These are phyloP conservation scores for Pholiota molesta DNA, from an alignment of 768 basidiomycete species.

Conservation along the genomic window DNA sequence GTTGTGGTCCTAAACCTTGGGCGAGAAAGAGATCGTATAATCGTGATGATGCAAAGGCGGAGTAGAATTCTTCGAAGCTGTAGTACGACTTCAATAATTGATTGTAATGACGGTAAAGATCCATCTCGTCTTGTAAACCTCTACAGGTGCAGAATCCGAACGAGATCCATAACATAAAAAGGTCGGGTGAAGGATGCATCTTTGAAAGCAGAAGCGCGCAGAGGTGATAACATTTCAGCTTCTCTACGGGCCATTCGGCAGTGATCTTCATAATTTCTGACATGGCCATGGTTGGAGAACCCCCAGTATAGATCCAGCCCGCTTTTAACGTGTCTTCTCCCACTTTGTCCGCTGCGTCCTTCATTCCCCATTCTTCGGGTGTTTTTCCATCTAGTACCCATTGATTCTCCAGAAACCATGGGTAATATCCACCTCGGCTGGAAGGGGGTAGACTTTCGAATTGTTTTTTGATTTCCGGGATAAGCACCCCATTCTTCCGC, in stretches of 20 bases:
- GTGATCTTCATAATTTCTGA: neutral
- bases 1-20: constrained; percentile 16
- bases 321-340: neutral
- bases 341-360: neutral
- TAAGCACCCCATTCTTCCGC: constrained; percentile 32
- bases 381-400: constrained; percentile 25
- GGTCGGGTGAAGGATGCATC: neutral
- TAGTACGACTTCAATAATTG: constrained; percentile 31
- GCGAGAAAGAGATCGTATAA: constrained; percentile 31
- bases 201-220: neutral
- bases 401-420: constrained; percentile 40
- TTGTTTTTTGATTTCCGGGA: constrained; percentile 33
- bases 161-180: too few relatives aligned
- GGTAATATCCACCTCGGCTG: constrained; percentile 32
- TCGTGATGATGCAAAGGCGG: constrained; percentile 25
- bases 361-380: neutral
- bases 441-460: constrained; percentile 27
- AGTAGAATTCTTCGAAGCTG: constrained; percentile 38
- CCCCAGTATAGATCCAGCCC: neutral
- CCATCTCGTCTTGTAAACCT: constrained; percentile 4
- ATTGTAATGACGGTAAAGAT: constrained; percentile 23
- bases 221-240: neutral
- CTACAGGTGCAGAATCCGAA: constrained; percentile 29
- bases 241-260: neutral
- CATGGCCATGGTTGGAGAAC: neutral